These are phyloP conservation scores for Solanum pimpinellifolium DNA, from an alignment of 257 asterid species.

Conservation along the genomic window DNA sequence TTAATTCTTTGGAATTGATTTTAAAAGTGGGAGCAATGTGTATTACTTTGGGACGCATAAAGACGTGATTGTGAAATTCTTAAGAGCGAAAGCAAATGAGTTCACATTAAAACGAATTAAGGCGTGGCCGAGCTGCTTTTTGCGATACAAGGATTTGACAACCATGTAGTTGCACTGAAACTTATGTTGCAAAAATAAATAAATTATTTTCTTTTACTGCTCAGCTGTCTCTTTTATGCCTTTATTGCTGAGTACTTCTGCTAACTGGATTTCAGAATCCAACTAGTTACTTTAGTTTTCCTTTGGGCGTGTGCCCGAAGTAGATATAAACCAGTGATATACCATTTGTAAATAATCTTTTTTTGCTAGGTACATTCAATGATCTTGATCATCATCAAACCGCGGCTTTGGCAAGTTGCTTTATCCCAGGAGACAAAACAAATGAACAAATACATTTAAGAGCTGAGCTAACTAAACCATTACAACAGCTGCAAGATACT, in stretches of 20 bases:
- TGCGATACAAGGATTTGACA: neutral
- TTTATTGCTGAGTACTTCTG: neutral
- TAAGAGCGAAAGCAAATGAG: neutral
- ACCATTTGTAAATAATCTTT: neutral
- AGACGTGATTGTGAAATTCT: neutral
- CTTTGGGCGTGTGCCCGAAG: neutral
- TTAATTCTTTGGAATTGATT: neutral
- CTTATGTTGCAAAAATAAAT: neutral
- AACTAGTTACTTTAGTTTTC: neutral
- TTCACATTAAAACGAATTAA: neutral
- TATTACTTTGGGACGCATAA: neutral
- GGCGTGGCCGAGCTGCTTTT: neutral
- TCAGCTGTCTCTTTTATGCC: neutral
- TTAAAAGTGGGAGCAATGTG: neutral
- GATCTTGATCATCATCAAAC: constrained; percentile 92
- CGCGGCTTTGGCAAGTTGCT: constrained; percentile 93
- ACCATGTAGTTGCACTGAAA: neutral
- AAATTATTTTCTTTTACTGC: neutral
- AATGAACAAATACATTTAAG: constrained; percentile 68
- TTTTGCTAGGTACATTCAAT: constrained; percentile 69
- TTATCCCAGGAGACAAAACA: constrained; percentile 83
- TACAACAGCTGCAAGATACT: constrained; percentile 94
- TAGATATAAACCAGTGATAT: neutral
- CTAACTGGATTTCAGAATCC: neutral
- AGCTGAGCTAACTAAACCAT: constrained; percentile 84